Base-by-base conservation (phyloP, 805 yeast genomes). In the Zygotorulaspora sp. region DNA sequence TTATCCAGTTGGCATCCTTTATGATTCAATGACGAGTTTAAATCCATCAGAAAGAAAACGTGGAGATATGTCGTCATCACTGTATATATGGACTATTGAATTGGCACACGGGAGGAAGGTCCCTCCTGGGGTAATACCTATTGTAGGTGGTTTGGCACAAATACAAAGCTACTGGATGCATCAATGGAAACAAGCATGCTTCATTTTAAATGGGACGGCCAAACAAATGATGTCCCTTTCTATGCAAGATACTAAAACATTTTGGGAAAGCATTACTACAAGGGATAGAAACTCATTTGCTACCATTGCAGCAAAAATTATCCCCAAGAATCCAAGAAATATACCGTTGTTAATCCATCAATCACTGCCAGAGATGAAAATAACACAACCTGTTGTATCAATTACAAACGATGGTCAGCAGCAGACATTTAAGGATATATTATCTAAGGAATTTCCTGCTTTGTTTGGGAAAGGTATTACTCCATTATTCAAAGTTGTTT, bases 141-240 rank as follows among this genome's bases (percentile, higher is more conserved):
- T 38, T 44, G 50, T 16, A 53, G 68, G 9, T 77, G 41, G 68
- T 61, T 30, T 29, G 4, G 40, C 44, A 2, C 58, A 57, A 32
- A 40, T 58, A 3, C 43, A 45, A 31, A 73, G 70, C 35, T 70
- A 75, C 34, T 80, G 92, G 80, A 64, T 79, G 43, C 88, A 90
- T 55, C 87, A 78, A 42, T 63, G 87, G 55, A 90, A 92, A 52
- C 97, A 90, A 53, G 74, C 87, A 4, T 78, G 87, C 51, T 86
- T 71, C 52, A 75, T 87, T 0, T 58, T 83, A 24, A 77, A 80
- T 47, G 95, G 95, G 0, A 73, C 77, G n/a, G 72, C 95, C 5
- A 86, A 83, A 44, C 72, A 78, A 2, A 75, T 90, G n/a, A 83
- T 90, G 95, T 70, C 70, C 17, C 63, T 90, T 38, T 75, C 92